Base-by-base conservation (phyloP, 345 rosid species). In the Heritiera fomes region DNA sequence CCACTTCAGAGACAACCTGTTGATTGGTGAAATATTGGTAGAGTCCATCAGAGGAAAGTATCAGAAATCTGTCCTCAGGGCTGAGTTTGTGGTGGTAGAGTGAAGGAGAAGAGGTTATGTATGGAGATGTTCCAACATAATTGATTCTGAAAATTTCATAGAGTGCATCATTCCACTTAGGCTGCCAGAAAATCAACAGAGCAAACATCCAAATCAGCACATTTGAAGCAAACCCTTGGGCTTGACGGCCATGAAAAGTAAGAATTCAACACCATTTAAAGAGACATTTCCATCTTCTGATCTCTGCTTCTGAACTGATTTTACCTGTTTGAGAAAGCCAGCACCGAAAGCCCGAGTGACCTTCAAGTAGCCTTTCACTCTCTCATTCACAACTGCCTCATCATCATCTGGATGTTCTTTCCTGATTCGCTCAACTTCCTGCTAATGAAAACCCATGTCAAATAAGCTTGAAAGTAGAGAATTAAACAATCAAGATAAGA, bases 321-420 rank as follows among this genome's bases (percentile, higher is more conserved):
- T 69, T 87, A 94, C 98, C 94, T 93, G 93, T 81, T 95, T 95
- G 71, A 95, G 96, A 85, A 93, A 93, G 23, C 98, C 99, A 34
- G 95, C 97, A 5, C 99, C 98, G 56, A 95, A 95, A 20, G 98
- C 98, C 11, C 98, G 92, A 80, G 97, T 95, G 78, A 93, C 98
- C 86, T 91, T 95, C 88, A 95, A 80, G 55, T 91, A 93, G 71
- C 99, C 98, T 80, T 95, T 95, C 3, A 95, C 98, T 70, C 99
- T 89, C 47, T 93, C 97, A 69, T 95, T 95, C 79, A 85, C 81
- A 28, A 95, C 74, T 1, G 96, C 92, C 13, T 86, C 82, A 43
- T 87, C 87, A 82, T 95, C 99, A 77, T 91, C 97, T 11, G 92
- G 93, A 76, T 95, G 99, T 72, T 91, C 97, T 62, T 83, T 87